A percentile compares a stretch with the other conserved stretches of the same genome.
Conservation (phyloP, 306 rosid genomes). For the Glycyrrhiza uralensis region DNA sequence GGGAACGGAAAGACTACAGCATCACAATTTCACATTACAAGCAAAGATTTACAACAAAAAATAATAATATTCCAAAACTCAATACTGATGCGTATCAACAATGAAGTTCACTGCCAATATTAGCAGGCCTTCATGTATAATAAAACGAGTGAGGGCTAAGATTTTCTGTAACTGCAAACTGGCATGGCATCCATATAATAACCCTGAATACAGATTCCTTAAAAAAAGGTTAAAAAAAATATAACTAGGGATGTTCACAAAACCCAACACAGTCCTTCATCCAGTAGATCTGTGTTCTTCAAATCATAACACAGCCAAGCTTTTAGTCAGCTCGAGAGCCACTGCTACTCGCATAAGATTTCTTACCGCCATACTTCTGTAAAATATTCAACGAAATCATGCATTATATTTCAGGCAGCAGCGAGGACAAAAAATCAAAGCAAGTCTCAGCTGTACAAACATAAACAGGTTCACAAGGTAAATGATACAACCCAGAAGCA, state of each 20-base stretch:
- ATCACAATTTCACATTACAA: no score
- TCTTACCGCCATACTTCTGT: constrained; percentile 53
- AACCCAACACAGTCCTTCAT: no score
- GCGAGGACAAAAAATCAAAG: not conserved
- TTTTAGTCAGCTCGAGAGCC: constrained; percentile 48
- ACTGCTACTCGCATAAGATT: constrained; percentile 40
- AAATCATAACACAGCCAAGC: constrained; percentile 21
- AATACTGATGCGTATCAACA: constrained; percentile 31
- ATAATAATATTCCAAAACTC: no score
- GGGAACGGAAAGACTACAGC: no score
- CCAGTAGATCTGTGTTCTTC: constrained; percentile 33
- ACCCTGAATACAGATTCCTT: constrained; percentile 31
- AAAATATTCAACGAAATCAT: not conserved
- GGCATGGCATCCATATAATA: constrained; percentile 41
- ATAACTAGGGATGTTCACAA: constrained; percentile 42
- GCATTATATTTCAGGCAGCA: not conserved
- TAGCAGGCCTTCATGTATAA: constrained; percentile 28
- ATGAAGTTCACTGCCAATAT: constrained; percentile 28
- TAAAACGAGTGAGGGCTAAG: constrained; percentile 12
- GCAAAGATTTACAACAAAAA: no score
- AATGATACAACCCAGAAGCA: no score
- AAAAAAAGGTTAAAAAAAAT: no score
- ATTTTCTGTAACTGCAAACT: constrained; percentile 38
- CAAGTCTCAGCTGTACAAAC: not conserved
- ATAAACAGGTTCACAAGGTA: no score